Evolutionary conservation across 306 rosid genomes (phyloP).

Genomic region (Morella rubra): DNA sequence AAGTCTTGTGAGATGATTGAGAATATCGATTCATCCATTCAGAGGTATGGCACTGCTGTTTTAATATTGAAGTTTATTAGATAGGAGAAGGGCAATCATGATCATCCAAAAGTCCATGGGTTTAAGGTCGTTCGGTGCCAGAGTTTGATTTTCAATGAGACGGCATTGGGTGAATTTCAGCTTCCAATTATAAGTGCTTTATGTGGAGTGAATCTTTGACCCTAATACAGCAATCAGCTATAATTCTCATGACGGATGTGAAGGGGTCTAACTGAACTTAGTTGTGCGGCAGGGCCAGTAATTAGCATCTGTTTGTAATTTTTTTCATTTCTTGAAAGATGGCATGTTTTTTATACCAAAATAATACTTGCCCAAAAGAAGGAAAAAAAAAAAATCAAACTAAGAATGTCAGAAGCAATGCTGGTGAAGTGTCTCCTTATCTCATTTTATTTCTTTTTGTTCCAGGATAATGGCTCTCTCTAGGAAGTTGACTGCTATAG

Average conservation of each 20-base stretch:
- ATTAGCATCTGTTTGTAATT: neutral
- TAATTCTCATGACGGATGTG: neutral
- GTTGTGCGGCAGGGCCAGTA: neutral
- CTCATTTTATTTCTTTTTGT: neutral
- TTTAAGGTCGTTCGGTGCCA: neutral
- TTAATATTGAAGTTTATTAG: neutral
- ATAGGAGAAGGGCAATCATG: neutral
- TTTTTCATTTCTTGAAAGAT: neutral
- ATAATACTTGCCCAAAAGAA: neutral
- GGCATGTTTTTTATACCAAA: no score
- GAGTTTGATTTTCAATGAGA: neutral
- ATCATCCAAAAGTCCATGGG: constrained; percentile 1
- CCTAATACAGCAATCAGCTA: neutral
- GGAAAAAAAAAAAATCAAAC: neutral
- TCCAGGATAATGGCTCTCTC: constrained; percentile 72
- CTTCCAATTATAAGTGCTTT: neutral
- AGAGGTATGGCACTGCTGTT: constrained; percentile 44
- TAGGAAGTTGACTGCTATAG: constrained; percentile 62
- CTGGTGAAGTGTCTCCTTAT: neutral
- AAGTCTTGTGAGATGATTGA: constrained; percentile 77
- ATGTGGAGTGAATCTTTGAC: neutral
- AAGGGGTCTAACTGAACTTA: neutral
- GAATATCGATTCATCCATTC: constrained; percentile 68
- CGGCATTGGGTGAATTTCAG: neutral
- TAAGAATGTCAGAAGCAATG: neutral